Evolutionary conservation across 306 rosid species (phyloP).

Genomic region (Crotalaria pallida): DNA sequence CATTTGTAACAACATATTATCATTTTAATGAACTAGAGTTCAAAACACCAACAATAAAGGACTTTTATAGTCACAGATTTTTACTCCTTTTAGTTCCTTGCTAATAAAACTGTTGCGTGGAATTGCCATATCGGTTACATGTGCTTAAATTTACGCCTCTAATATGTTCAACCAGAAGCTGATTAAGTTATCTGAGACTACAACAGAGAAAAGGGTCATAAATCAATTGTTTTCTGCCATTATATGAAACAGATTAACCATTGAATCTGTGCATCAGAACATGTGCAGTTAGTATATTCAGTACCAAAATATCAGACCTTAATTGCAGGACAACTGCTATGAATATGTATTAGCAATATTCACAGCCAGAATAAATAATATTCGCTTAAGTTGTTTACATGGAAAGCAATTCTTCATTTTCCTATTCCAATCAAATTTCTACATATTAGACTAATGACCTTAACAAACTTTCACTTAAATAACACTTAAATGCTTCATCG

Average conservation of each 20-base stretch:
- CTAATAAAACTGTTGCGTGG: too few species aligned
- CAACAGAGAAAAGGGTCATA: background rate
- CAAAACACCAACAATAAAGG: too few species aligned
- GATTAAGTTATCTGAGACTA: background rate
- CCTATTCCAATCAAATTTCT: conserved; percentile 16
- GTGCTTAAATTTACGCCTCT: background rate
- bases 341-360: background rate
- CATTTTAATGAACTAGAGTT: too few species aligned
- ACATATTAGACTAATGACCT: background rate
- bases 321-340: background rate
- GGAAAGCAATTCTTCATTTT: conserved; percentile 5
- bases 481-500: conserved; percentile 20
- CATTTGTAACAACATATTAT: too few species aligned
- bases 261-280: conserved; percentile 5
- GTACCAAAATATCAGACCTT: background rate
- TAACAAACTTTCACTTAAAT: conserved; percentile 6
- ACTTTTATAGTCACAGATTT: too few species aligned
- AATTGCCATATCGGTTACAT: background rate
- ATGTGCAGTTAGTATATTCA: background rate
- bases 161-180: background rate
- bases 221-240: background rate
- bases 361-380: conserved; percentile 14
- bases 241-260: background rate
- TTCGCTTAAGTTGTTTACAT: conserved; percentile 14
- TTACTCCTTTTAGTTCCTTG: too few species aligned